Conservation (phyloP, 148 eudicot species). For the Rhododendron vialii region DNA sequence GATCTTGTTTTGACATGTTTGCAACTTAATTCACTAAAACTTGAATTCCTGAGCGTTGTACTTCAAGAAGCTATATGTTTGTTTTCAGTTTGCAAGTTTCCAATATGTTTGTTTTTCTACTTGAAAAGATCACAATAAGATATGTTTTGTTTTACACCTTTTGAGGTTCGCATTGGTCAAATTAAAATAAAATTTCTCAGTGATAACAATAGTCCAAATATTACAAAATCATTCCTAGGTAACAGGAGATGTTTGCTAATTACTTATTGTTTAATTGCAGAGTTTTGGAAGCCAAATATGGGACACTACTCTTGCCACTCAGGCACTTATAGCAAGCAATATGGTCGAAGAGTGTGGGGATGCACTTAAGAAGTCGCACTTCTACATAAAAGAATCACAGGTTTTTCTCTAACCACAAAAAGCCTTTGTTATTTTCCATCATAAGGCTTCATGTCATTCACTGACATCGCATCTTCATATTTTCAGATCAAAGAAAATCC, state of each 20-base stretch:
- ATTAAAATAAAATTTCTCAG: background rate
- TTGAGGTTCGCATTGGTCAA: background rate
- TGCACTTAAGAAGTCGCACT: conserved; percentile 30
- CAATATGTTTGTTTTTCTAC: background rate
- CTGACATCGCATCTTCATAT: background rate
- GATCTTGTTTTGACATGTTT: background rate
- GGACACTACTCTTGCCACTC: conserved; percentile 33
- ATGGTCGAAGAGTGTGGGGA: conserved; percentile 28
- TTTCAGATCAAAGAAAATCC: background rate
- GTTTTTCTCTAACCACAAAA: background rate
- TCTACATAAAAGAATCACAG: conserved; percentile 20
- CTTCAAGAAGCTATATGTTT: too few relatives aligned
- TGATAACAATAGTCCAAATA: background rate
- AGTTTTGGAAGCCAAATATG: background rate
- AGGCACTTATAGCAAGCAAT: conserved; percentile 30
- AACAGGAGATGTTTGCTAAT: background rate
- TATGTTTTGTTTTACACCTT: background rate
- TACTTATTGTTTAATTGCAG: conserved; percentile 8
- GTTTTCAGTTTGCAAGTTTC: too few relatives aligned
- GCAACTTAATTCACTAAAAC: too few relatives aligned
- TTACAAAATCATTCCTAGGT: background rate
- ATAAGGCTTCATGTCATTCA: background rate
- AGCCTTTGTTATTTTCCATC: background rate
- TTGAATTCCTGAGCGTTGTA: too few relatives aligned
- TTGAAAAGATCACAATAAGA: background rate